Base-by-base conservation (phyloP, 208 protist species). In the Phytomonas sp. region DNA sequence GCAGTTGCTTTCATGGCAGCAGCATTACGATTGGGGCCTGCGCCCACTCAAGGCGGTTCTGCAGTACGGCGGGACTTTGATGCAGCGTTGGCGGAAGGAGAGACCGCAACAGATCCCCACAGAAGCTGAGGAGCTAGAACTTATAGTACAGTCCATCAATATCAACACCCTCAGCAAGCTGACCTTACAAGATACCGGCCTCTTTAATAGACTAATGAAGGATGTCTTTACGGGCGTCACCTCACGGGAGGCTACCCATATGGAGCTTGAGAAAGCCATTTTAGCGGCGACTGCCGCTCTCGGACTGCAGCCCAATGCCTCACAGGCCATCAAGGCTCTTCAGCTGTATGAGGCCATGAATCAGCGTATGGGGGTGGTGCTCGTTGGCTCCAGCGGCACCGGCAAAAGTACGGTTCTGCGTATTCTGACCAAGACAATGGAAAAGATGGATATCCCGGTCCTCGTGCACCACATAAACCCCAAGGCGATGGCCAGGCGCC, bases 1-100 rank as follows among this genome's bases (percentile, higher is more conserved):
- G 43, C 92, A 99, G 88, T 91, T 99, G 61, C 92, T 99, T 79
- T 98, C 97, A 23, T 90, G 88, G 70, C 97, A 99, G 83, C 85
- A 94, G 73, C 98, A 99, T 84, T 99, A 99, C 83, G 97, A 99
- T 77, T 99, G 97, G 87, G 97, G 97, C 70, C 83, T 99, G 65
- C 91, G 98, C 36, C 98, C 98, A 43, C 92, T 99, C 69, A 95
- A 99, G 67, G 94, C 96, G 37, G 97, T 99, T 66, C 84, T 99
- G 60, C 84, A 95, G 30, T 96, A 97, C 4, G 94, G 93, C 32
- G 97, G 97, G 11, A 84, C 83, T 32, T 80, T 93, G 20, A 72
- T 95, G 67, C 83, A 93, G 77, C 77, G 79, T 30, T 93, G 92
- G 84, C 84, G 82, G 51, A 77, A 67, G 33, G 80, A 80, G 30